Conservation (phyloP, 140 eudicot genomes). For the Artemisia princeps region DNA sequence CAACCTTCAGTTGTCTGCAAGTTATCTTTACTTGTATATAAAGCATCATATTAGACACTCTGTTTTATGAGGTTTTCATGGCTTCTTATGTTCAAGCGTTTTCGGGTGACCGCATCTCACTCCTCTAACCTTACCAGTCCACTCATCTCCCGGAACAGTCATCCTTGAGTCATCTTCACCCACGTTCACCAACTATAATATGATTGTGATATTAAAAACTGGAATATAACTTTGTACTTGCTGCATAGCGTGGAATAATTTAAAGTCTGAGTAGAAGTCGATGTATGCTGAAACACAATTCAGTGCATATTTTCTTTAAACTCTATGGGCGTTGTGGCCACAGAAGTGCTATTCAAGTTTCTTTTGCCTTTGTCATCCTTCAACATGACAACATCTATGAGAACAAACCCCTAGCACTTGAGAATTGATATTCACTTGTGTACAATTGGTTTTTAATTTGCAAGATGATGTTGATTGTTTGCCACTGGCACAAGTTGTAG, state of each 20-base stretch:
- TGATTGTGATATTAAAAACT: no score
- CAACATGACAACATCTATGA: no score
- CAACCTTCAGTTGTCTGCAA: constrained; percentile 11
- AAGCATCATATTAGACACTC: no score
- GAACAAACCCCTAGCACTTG: background rate
- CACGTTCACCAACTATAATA: no score
- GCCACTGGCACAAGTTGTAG: background rate
- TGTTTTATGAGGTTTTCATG: no score
- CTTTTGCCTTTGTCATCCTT: background rate
- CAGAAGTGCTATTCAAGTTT: background rate
- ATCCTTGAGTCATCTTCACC: no score
- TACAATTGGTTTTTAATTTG: background rate
- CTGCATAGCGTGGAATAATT: no score
- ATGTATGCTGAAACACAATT: background rate
- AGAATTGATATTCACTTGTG: background rate
- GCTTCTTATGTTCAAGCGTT: background rate
- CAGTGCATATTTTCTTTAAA: background rate
- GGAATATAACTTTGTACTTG: no score
- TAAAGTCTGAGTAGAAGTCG: background rate
- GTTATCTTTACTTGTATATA: background rate
- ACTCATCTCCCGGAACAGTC: no score
- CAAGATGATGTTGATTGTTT: background rate
- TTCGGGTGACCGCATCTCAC: no score
- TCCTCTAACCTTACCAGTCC: no score
- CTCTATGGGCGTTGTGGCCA: constrained; percentile 1